A percentile compares a stretch with the other conserved stretches of the same genome.
These are phyloP conservation scores for Babesia bovis DNA, from an alignment of 169 alveolate genomes.

Conservation along the genomic window DNA sequence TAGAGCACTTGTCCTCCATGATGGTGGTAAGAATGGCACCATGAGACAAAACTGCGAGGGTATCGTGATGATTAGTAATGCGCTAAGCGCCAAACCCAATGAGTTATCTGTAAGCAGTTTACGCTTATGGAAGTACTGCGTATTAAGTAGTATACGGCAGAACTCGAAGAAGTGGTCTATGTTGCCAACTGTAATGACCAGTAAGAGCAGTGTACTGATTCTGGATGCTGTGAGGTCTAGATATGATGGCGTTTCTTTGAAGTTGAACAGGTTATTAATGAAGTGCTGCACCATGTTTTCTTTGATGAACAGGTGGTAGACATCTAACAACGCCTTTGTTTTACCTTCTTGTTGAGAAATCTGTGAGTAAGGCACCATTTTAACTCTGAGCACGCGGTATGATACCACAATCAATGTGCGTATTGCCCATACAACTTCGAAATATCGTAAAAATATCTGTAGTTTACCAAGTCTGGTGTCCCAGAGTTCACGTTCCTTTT, in stretches of 20 bases:
- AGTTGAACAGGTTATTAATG: slow-evolving; percentile 30
- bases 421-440: slow-evolving; percentile 30
- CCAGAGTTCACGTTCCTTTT: slow-evolving; percentile 23
- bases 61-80: slow-evolving; percentile 36
- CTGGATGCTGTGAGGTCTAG: slow-evolving; percentile 50
- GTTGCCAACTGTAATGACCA: slow-evolving; percentile 29
- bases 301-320: slow-evolving; percentile 31
- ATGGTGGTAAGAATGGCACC: slow-evolving; percentile 47
- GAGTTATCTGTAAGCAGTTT: slow-evolving; percentile 43
- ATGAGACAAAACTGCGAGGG: slow-evolving; percentile 64
- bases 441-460: slow-evolving; percentile 1
- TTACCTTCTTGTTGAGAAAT: background rate
- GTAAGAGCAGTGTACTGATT: slow-evolving; percentile 36
- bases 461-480: slow-evolving; percentile 23
- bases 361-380: slow-evolving; percentile 4
- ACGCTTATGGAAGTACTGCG: slow-evolving; percentile 49
- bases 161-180: slow-evolving; percentile 58
- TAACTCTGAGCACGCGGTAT: slow-evolving; percentile 14
- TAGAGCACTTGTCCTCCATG: slow-evolving; percentile 8
- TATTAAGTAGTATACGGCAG: slow-evolving; percentile 43
- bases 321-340: slow-evolving; percentile 23
- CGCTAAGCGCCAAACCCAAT: slow-evolving; percentile 49
- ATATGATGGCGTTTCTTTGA: slow-evolving; percentile 33
- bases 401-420: slow-evolving; percentile 18
- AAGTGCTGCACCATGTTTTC: slow-evolving; percentile 35